Conservation (phyloP, 2,329 filamentous ascomycete genomes). For the Alternaria postmessia region DNA sequence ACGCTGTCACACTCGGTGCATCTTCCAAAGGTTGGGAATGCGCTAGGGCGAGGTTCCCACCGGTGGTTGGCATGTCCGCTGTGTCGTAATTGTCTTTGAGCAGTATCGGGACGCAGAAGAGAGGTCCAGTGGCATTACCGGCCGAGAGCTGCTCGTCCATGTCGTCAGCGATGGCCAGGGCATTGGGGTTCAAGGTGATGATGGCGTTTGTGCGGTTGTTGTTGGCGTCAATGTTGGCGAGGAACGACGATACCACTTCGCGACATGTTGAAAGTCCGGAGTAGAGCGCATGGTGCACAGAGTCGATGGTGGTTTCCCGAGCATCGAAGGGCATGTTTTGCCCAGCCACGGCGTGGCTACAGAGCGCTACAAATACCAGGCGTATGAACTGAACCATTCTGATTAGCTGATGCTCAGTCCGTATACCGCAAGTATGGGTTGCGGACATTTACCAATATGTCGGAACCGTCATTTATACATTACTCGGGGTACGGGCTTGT, state of each 20-base stretch:
- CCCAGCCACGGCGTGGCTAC: slow-evolving; percentile 10
- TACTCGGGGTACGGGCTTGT: background rate
- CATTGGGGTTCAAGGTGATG: slow-evolving; percentile 61
- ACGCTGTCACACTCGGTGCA: slow-evolving; percentile 59
- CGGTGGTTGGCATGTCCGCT: slow-evolving; percentile 64
- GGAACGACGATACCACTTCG: slow-evolving; percentile 62
- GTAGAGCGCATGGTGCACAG: slow-evolving; percentile 64
- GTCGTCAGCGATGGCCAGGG: slow-evolving; percentile 58
- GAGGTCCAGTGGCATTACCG: slow-evolving; percentile 59
- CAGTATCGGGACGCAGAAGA: slow-evolving; percentile 69
- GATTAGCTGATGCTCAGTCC: background rate
- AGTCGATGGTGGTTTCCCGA: slow-evolving; percentile 66
- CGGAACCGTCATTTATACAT: slow-evolving; percentile 9
- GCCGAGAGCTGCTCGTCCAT: slow-evolving; percentile 58
- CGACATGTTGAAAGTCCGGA: slow-evolving; percentile 63
- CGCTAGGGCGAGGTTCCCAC: slow-evolving; percentile 61
- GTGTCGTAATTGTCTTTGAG: slow-evolving; percentile 72
- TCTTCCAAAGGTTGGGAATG: slow-evolving; percentile 58
- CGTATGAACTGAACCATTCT: slow-evolving; percentile 16
- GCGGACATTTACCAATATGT: slow-evolving; percentile 1
- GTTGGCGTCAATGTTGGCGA: slow-evolving; percentile 65
- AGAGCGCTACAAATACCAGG: slow-evolving; percentile 11
- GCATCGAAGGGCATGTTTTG: slow-evolving; percentile 58
- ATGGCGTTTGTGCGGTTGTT: slow-evolving; percentile 67
- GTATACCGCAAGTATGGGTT: background rate